Base-by-base conservation (phyloP, 2,329 filamentous ascomycete species). In the Davidsoniella eucalypti region DNA sequence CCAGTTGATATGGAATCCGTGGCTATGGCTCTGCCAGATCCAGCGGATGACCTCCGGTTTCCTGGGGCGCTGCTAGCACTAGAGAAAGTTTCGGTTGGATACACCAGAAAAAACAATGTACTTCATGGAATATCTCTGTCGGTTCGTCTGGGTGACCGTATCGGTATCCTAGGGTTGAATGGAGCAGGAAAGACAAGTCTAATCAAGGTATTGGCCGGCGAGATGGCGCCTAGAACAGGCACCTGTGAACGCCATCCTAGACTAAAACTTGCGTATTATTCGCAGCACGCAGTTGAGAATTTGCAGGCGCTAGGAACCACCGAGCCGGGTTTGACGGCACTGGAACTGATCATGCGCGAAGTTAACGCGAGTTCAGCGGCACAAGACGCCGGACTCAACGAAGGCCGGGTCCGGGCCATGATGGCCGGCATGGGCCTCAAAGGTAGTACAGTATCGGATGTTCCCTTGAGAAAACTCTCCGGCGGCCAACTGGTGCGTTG, bases 171-270 rank as follows among this genome's bases (percentile, higher is more conserved):
- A 21, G 87, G 86, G 0, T 69, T 92, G 41, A 93, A 93, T 60
- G 87, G 86, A 1, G 75, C 78, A 0, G 87, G 87, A 2, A 93
- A 93, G 62, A 86, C 84, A 1, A 92, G 86, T 0, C 68, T 93
- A 8, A 70, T 90, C 52, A 79, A 76, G 44, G 65, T 90, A 3
- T 71, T 90, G 2, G 78, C 80, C n/a, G 76, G 73, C 0, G 69
- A 71, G 12, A 62, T 71, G 1, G 67, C 67, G 5, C 78, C 82
- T 0, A 75, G 73, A 0, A 68, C 71, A 2, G 84, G 85, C 0
- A 75, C 69, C 0, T 65, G 84, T 2, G 72, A 74, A 0, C 70
- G 69, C 0, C 86, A 93, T 61, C 74, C 86, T 0, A 71, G 84
- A 17, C 67, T 85, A 8, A 78, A 74, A 55, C 63, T 87, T 44